Evolutionary conservation across 805 yeast genomes (phyloP).

Genomic region (Priceomyces castillae): DNA sequence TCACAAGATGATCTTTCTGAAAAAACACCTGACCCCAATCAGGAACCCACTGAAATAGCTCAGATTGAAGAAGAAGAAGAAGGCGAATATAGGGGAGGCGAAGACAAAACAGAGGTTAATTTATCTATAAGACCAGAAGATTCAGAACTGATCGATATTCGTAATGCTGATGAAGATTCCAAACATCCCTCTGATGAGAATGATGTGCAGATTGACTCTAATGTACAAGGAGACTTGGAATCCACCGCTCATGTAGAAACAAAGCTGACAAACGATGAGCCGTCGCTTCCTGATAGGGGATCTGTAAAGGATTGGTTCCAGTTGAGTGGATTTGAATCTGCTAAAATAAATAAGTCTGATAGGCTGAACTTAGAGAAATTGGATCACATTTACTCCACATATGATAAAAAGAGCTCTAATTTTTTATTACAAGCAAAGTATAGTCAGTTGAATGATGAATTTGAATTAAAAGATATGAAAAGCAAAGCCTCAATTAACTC

Average conservation of each 20-base stretch:
- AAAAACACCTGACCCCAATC: background rate
- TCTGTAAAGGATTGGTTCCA: conserved; percentile 21
- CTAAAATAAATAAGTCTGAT: conserved; percentile 7
- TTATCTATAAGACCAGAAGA: background rate
- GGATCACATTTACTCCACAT: conserved; percentile 16
- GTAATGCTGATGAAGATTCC: background rate
- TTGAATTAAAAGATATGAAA: conserved; percentile 46
- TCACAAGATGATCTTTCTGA: background rate
- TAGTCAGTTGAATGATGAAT: conserved; percentile 52
- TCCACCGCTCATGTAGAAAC: background rate
- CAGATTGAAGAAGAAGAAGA: background rate
- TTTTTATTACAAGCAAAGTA: conserved; percentile 62
- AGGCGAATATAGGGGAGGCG: background rate
- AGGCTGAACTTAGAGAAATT: conserved; percentile 10
- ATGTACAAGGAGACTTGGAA: background rate
- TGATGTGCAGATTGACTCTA: background rate
- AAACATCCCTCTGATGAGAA: conserved; percentile 1
- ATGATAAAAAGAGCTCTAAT: conserved; percentile 25
- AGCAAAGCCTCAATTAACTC: conserved; percentile 46
- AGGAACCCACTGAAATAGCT: background rate
- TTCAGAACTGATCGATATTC: background rate
- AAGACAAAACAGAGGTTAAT: background rate
- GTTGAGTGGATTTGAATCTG: conserved; percentile 20
- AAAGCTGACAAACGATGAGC: background rate
- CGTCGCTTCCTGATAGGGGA: conserved; percentile 31